Evolutionary conservation across 2,329 filamentous ascomycete species (phyloP).

Genomic region (Sporothrix humicola): DNA sequence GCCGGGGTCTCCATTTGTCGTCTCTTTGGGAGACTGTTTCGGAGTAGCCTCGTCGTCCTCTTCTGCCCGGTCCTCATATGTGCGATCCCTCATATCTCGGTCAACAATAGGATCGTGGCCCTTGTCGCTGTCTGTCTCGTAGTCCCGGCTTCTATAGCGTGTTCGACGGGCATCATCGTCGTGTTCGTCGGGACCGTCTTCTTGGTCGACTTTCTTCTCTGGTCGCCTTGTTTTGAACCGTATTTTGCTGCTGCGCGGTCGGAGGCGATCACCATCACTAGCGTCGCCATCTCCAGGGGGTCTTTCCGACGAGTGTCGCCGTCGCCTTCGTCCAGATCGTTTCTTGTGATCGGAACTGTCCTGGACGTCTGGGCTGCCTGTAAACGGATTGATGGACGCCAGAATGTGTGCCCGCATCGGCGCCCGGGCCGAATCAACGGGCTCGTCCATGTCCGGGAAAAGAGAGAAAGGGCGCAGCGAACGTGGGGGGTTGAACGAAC

Average conservation of each 20-base stretch:
- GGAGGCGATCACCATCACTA: background rate
- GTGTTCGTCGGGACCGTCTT: background rate
- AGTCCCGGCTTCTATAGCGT: conserved; percentile 26
- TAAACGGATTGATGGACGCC: conserved; percentile 54
- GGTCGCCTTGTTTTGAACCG: background rate
- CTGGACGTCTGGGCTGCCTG: conserved; percentile 22
- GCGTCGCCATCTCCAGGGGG: background rate
- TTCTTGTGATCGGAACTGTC: conserved; percentile 20
- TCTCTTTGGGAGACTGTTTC: background rate
- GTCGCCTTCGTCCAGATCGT: conserved; percentile 17
- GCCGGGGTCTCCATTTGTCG: background rate
- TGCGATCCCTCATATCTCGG: background rate
- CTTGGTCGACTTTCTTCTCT: background rate
- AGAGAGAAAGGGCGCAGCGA: background rate
- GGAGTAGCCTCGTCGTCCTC: background rate
- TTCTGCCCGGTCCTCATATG: background rate
- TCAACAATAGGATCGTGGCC: background rate
- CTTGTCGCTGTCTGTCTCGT: conserved; percentile 13
- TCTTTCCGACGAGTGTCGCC: background rate
- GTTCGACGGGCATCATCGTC: conserved; percentile 21
- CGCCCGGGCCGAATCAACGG: conserved; percentile 35
- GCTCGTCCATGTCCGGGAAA: conserved; percentile 20
- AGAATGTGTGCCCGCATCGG: conserved; percentile 55
- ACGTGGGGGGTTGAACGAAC: background rate
- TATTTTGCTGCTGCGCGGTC: conserved; percentile 6